phyloP scores from a whole-genome alignment of 768 basidiomycete species.

The Lactifluus hygrophoroides region DNA sequence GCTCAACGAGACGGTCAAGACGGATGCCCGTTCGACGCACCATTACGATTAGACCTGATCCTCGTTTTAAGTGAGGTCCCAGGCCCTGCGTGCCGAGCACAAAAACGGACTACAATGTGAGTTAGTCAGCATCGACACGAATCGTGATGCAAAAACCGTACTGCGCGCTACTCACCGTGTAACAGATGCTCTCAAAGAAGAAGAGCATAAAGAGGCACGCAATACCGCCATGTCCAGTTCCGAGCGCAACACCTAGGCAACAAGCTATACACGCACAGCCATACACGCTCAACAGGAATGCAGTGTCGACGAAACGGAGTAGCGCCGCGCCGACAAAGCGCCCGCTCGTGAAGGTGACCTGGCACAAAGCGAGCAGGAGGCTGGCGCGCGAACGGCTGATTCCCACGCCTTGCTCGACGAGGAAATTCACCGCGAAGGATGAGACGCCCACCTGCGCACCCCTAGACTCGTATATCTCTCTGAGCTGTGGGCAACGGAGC shows the following conservation, averaged over 20 bases:
- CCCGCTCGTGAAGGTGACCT: slow-evolving; percentile 58
- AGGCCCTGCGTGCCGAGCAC: slow-evolving; percentile 58
- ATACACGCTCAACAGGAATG: slow-evolving; percentile 49
- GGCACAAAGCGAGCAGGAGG: slow-evolving; percentile 61
- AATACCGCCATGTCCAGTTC: slow-evolving; percentile 46
- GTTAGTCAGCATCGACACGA: background rate
- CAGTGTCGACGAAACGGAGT: slow-evolving; percentile 57
- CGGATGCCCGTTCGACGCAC: slow-evolving; percentile 21
- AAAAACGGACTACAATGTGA: slow-evolving; percentile 41
- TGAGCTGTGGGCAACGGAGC: background rate
- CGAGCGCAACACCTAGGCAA: slow-evolving; percentile 40
- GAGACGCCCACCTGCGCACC: slow-evolving; percentile 64
- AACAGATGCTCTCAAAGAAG: slow-evolving; percentile 73
- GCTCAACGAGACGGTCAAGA: background rate
- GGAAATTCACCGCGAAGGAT: slow-evolving; percentile 60
- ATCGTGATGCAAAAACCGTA: background rate
- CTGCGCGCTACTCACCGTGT: slow-evolving; percentile 38
- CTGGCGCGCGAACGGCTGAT: slow-evolving; percentile 46
- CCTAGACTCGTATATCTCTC: slow-evolving; percentile 22
- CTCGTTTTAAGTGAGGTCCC: slow-evolving; percentile 50
- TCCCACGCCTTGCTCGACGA: slow-evolving; percentile 53
- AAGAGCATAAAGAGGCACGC: slow-evolving; percentile 56
- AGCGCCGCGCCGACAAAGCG: slow-evolving; percentile 55
- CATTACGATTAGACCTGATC: slow-evolving; percentile 60
- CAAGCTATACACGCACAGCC: slow-evolving; percentile 44